Base-by-base conservation (phyloP, 768 basidiomycete species). In the Rickenella mellea region DNA sequence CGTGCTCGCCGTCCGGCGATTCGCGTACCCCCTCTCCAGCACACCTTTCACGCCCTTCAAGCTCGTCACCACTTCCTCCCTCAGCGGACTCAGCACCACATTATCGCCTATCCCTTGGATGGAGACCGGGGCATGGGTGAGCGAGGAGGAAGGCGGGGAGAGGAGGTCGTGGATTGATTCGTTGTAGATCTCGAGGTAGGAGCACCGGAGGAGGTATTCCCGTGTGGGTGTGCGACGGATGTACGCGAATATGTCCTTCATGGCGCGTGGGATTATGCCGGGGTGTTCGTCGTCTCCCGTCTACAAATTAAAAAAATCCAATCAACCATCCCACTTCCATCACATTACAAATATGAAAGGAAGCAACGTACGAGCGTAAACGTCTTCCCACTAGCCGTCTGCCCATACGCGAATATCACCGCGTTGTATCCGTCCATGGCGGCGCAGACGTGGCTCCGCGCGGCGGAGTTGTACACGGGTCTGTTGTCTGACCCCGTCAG, bases 391-490 rank as follows among this genome's bases (percentile, higher is more conserved):
- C 73, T 76, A 5, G 80, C 82, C 0, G 96, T 98, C 58, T 98
- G 94, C 6, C 86, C 85, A 41, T 88, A 86, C 0, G 96, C 94
- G 52, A 99, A 99, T 30, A 97, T 76, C 48, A 98, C 88, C 6
- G 92, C 78, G 59, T 98, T 97, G 70, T 79, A 98, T 14, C 96
- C 96, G 39, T 90, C 88, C 91, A 98, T 96, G 8, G 93, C 90
- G 3, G 92, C 88, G 43, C 75, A 77, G 1, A 89, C 86, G 53
- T 90, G 88, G 3, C 78, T 80, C 10, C 76, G 73, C 2, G 83
- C 88, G 12, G 83, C 78, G 4, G 80, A 74, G 30, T 71, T 76
- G 56, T 90, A 91, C 6, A 90, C 67, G 0, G 80, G 76, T 52
- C 85, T 86, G 62, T 87, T 90, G 26, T 80, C 76, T 1, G 82